These are phyloP conservation scores for Dendrobium officinale DNA, from an alignment of 106 monocot species.

Conservation along the genomic window DNA sequence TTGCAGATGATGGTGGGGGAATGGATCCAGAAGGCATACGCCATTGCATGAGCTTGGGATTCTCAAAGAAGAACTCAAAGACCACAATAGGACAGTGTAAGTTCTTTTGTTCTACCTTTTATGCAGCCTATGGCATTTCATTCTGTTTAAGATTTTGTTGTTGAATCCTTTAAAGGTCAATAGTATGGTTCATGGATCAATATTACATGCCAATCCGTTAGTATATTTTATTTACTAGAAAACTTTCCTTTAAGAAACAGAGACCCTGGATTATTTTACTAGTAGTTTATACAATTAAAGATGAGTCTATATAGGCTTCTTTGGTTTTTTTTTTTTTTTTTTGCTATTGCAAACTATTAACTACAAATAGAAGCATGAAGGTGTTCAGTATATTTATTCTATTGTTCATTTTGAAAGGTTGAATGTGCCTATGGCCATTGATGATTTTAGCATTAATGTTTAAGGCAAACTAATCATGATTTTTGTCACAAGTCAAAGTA, in stretches of 20 bases:
- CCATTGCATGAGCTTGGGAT: slow-evolving; percentile 87
- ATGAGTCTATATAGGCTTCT: not conserved
- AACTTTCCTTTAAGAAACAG: not conserved
- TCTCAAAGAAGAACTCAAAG: slow-evolving; percentile 75
- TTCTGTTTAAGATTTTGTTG: not conserved
- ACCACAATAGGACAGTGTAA: slow-evolving; percentile 85
- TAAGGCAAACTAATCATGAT: no score
- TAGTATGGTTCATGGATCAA: not conserved
- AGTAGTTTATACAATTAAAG: not conserved
- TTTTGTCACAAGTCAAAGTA: no score
- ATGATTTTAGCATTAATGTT: no score
- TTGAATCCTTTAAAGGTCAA: not conserved
- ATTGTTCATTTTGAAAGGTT: no score
- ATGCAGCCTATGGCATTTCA: not conserved
- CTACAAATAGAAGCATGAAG: not conserved
- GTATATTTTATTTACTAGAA: not conserved
- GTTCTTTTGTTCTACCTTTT: not conserved
- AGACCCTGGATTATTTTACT: not conserved
- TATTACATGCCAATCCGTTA: not conserved
- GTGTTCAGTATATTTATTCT: no score
- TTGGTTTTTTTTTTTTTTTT: not conserved
- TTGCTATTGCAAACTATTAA: not conserved
- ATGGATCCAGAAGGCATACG: slow-evolving; percentile 85
- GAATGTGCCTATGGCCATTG: no score
- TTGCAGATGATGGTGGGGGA: slow-evolving; percentile 89